Conservation (phyloP, 148 eudicot genomes). For the Chenopodium formosanum region DNA sequence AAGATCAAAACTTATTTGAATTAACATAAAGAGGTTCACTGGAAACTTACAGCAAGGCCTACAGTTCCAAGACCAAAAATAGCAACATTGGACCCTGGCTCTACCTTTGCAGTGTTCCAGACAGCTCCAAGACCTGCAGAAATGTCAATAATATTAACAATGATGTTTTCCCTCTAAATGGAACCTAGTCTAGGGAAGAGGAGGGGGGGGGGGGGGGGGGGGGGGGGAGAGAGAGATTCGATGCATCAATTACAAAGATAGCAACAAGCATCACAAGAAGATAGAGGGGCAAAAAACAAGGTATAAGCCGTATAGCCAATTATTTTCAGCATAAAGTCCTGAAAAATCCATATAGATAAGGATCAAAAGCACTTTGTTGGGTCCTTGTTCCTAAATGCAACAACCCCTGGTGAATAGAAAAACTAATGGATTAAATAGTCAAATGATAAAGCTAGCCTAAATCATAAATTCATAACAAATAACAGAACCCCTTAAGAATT, state of each 20-base stretch:
- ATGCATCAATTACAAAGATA: neutral
- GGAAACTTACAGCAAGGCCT: constrained; percentile 83
- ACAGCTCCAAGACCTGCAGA: constrained; percentile 92
- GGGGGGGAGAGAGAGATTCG: neutral
- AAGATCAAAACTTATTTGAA: neutral
- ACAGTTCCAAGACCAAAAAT: constrained; percentile 98
- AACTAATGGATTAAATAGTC: neutral
- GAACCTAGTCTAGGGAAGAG: neutral
- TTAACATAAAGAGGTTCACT: neutral
- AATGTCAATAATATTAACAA: constrained; percentile 1
- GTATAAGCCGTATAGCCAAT: neutral
- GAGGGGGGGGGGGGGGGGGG: neutral
- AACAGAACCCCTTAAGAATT: neutral
- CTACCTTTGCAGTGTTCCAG: constrained; percentile 99
- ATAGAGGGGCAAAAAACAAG: neutral
- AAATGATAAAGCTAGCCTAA: neutral
- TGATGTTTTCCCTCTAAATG: neutral
- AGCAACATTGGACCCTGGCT: constrained; percentile 95
- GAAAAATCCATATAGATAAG: neutral
- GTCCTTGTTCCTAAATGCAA: neutral
- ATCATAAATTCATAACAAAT: neutral
- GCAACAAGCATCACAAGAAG: neutral
- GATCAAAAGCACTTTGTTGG: neutral
- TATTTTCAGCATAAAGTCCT: neutral
- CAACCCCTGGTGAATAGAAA: neutral